Conservation (phyloP, 768 basidiomycete genomes). For the Mycena galericulata region DNA sequence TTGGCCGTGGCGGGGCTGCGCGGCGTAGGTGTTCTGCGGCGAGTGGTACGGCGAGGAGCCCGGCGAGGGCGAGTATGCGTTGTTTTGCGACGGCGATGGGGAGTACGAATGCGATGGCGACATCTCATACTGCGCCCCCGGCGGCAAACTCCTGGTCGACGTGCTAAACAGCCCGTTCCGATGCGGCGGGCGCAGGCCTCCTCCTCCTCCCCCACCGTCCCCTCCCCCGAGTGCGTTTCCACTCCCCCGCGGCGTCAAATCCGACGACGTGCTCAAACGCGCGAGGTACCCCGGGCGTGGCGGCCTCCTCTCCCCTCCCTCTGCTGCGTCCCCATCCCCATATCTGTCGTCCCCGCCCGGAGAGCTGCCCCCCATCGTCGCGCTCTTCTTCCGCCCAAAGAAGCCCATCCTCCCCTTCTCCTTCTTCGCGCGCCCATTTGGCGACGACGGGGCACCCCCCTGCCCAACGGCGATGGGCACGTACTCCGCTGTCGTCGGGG, state of each 20-base stretch:
- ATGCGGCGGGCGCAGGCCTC: not conserved
- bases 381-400: conserved; percentile 29
- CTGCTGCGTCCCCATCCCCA: too few relatives aligned
- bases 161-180: not conserved
- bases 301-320: too few relatives aligned
- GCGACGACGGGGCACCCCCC: conserved; percentile 20
- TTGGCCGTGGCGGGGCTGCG: too few relatives aligned
- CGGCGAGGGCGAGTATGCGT: too few relatives aligned
- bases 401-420: conserved; percentile 7
- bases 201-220: too few relatives aligned
- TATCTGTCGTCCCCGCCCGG: too few relatives aligned
- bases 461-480: conserved; percentile 15
- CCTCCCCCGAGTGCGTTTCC: not conserved
- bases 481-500: conserved; percentile 25
- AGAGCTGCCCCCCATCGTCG: too few relatives aligned
- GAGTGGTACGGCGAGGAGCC: too few relatives aligned
- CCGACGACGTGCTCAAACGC: conserved; percentile 26
- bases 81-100: not conserved
- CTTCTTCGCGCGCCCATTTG: conserved; percentile 19
- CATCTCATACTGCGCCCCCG: not conserved
- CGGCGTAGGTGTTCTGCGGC: too few relatives aligned
- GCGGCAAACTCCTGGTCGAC: conserved; percentile 25
- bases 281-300: conserved; percentile 15
- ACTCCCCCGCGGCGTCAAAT: too few relatives aligned
- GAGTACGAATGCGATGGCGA: not conserved